phyloP scores from a whole-genome alignment of 2,329 filamentous ascomycete genomes.

The Cordyceps cicadae region DNA sequence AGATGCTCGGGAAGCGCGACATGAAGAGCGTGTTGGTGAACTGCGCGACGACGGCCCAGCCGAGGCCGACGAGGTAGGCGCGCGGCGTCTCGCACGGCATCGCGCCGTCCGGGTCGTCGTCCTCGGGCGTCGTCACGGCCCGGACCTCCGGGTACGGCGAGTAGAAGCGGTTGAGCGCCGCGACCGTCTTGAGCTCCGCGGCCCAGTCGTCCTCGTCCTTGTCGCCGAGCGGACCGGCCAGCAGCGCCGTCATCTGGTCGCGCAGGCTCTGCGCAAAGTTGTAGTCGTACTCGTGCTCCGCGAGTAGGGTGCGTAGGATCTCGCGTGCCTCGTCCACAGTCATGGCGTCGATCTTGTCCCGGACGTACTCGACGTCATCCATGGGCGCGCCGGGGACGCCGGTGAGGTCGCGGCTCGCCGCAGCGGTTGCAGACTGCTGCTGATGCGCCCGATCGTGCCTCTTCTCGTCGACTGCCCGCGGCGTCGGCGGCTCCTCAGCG shows the following conservation, averaged over 20 bases:
- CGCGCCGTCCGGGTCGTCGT: not conserved
- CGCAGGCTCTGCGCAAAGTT: constrained; percentile 17
- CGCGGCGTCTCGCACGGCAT: constrained; percentile 9
- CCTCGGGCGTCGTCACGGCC: constrained; percentile 5
- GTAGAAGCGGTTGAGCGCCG: constrained; percentile 9
- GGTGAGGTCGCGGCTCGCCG: not conserved
- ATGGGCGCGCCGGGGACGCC: constrained; percentile 15
- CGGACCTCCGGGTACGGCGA: constrained; percentile 11
- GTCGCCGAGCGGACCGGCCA: constrained; percentile 14
- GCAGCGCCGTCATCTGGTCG: constrained; percentile 13
- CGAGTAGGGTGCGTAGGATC: constrained; percentile 15
- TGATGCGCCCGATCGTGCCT: not conserved
- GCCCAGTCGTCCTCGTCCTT: constrained; percentile 9
- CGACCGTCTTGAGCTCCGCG: constrained; percentile 7
- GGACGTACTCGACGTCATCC: constrained; percentile 18
- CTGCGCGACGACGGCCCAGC: constrained; percentile 7
- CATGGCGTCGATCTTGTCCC: constrained; percentile 18
- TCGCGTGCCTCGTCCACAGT: constrained; percentile 16
- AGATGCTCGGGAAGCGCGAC: constrained; percentile 9
- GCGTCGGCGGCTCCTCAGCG: not conserved
- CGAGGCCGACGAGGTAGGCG: constrained; percentile 1
- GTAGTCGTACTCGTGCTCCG: constrained; percentile 19
- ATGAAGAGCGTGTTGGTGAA: constrained; percentile 10
- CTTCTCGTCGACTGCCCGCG: not conserved
- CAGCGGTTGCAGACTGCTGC: not conserved